A percentile compares a stretch with the other conserved stretches of the same genome.
phyloP scores from a whole-genome alignment of 768 basidiomycete species.

The Leccinum ochraceum region DNA sequence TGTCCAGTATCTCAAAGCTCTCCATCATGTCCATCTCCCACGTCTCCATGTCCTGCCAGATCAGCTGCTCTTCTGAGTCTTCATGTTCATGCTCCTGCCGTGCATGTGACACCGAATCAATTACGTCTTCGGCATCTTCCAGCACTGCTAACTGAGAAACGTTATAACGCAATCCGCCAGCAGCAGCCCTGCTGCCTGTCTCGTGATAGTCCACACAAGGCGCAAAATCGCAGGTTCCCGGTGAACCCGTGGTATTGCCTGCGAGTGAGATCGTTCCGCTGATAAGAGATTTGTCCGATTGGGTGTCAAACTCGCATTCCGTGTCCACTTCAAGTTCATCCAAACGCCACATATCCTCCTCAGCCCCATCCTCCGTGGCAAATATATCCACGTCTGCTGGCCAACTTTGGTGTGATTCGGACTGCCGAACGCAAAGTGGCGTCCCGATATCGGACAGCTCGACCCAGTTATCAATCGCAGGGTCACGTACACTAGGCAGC shows the following conservation, averaged over 20 bases:
- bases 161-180: conserved; percentile 9
- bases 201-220: conserved; percentile 14
- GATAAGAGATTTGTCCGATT: conserved; percentile 31
- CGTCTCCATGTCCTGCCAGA: neutral
- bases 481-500: conserved; percentile 6
- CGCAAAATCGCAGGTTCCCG: conserved; percentile 11
- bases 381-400: conserved; percentile 21
- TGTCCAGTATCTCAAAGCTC: conserved; percentile 15
- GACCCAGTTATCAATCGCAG: conserved; percentile 14
- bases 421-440: conserved; percentile 1
- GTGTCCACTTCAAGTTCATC: conserved; percentile 8
- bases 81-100: conserved; percentile 13
- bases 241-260: conserved; percentile 19
- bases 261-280: conserved; percentile 15
- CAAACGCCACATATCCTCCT: conserved; percentile 17
- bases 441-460: conserved; percentile 16
- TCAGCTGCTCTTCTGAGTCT: conserved; percentile 17
- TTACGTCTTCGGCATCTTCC: conserved; percentile 21
- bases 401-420: conserved; percentile 4
- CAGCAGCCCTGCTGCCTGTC: conserved; percentile 13
- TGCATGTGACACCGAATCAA: conserved; percentile 11
- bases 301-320: conserved; percentile 10
- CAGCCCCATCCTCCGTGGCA: conserved; percentile 15
- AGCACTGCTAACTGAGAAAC: conserved; percentile 15
- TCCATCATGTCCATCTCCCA: conserved; percentile 7